Conservation (phyloP, 495 filamentous ascomycete species). For the Hypomontagnella monticulosa region DNA sequence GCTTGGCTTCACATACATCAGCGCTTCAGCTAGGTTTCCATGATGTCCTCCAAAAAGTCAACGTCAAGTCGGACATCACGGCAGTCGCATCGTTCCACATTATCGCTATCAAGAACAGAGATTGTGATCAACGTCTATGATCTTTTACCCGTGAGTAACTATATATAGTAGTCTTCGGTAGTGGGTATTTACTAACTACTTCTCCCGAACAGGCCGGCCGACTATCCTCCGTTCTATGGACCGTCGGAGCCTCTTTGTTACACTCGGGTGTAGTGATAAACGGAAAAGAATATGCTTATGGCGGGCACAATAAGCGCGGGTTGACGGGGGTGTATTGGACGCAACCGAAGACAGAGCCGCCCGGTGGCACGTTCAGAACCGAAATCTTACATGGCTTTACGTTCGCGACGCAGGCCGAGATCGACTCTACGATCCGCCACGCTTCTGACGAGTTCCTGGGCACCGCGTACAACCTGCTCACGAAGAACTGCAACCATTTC, state of each 20-base stretch:
- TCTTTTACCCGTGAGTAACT: slow-evolving; percentile 68
- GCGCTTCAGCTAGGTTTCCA: not conserved
- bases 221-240: slow-evolving; percentile 75
- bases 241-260: slow-evolving; percentile 73
- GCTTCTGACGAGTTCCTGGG: slow-evolving; percentile 74
- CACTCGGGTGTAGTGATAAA: slow-evolving; percentile 84
- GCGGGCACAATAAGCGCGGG: slow-evolving; percentile 74
- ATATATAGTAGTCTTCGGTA: not conserved
- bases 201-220: slow-evolving; percentile 64
- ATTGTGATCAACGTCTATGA: slow-evolving; percentile 85
- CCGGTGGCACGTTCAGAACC: slow-evolving; percentile 74
- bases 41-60: slow-evolving; percentile 55
- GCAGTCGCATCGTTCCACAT: slow-evolving; percentile 64
- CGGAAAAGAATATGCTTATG: slow-evolving; percentile 80
- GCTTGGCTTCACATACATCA: slow-evolving; percentile 9
- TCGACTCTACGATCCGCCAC: slow-evolving; percentile 71
- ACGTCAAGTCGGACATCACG: slow-evolving; percentile 46
- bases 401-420: slow-evolving; percentile 67
- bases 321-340: slow-evolving; percentile 84
- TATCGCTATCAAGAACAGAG: slow-evolving; percentile 72
- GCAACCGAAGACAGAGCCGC: slow-evolving; percentile 70
- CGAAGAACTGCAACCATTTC: slow-evolving; percentile 86
- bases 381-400: slow-evolving; percentile 79
- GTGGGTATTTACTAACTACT: slow-evolving; percentile 19
- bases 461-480: slow-evolving; percentile 77